These are phyloP conservation scores for Naganishia vishniacii DNA, from an alignment of 768 basidiomycete genomes.

Conservation along the genomic window DNA sequence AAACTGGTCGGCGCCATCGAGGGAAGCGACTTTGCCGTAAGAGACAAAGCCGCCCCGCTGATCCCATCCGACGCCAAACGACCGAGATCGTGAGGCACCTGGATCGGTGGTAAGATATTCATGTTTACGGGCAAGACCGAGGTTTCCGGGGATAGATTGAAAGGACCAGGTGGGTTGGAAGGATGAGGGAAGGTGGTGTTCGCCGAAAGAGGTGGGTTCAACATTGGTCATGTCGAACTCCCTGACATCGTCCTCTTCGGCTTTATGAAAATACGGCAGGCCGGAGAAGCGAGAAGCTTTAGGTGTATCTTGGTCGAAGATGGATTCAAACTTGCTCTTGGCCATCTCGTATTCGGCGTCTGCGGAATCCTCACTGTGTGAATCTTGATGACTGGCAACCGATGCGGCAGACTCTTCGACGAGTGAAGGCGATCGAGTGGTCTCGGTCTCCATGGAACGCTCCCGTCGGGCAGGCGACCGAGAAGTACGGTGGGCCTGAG, in stretches of 20 bases:
- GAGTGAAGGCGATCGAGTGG: constrained; percentile 3
- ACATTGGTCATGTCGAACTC: constrained; percentile 24
- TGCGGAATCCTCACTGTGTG: background rate
- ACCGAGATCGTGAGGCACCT: constrained; percentile 6
- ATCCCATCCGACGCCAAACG: constrained; percentile 19
- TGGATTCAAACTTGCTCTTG: background rate
- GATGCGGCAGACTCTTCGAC: constrained; percentile 21
- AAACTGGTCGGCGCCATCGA: background rate
- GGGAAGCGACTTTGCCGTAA: constrained; percentile 11
- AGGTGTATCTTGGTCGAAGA: constrained; percentile 17
- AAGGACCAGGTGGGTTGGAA: constrained; percentile 19
- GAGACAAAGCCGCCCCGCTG: constrained; percentile 16
- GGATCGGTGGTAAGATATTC: background rate
- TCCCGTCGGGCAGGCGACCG: background rate
- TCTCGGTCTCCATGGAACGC: background rate
- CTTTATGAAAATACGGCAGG: constrained; percentile 45
- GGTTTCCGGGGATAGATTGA: constrained; percentile 14
- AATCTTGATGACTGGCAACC: background rate
- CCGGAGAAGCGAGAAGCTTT: constrained; percentile 1
- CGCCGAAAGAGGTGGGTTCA: constrained; percentile 22
- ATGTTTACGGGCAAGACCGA: constrained; percentile 8
- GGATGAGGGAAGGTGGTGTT: constrained; percentile 20
- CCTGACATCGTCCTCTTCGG: constrained; percentile 39
- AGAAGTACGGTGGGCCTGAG: background rate
- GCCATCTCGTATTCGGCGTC: constrained; percentile 12